Evolutionary conservation across 202 grass and related monocot species (phyloP).

Genomic region (Bolboschoenoplectus hybrid): DNA sequence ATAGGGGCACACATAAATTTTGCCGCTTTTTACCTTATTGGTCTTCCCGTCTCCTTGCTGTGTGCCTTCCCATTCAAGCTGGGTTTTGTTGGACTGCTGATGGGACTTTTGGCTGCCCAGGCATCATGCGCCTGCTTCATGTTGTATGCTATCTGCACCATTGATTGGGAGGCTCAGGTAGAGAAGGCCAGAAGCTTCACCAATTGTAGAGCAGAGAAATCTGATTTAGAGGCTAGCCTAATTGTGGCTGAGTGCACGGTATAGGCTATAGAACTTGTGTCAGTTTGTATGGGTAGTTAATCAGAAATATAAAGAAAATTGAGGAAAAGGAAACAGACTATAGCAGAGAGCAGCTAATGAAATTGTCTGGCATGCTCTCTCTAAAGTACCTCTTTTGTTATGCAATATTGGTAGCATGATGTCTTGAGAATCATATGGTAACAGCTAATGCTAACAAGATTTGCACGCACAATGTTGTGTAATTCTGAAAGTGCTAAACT

Average conservation of each 20-base stretch:
- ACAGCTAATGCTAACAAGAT: neutral
- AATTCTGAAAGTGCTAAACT: neutral
- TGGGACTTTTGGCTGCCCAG: slow-evolving; percentile 53
- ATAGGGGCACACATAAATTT: slow-evolving; percentile 51
- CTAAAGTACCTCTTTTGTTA: slow-evolving; percentile 32
- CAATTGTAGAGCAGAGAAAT: slow-evolving; percentile 9
- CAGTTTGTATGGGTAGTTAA: slow-evolving; percentile 14
- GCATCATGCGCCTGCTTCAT: slow-evolving; percentile 46
- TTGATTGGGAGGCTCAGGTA: slow-evolving; percentile 49
- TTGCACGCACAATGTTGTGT: neutral
- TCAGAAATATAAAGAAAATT: slow-evolving; percentile 10
- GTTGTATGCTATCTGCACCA: slow-evolving; percentile 37
- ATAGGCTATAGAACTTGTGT: slow-evolving; percentile 23
- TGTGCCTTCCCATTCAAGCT: slow-evolving; percentile 38
- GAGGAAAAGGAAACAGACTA: neutral
- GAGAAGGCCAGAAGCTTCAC: slow-evolving; percentile 41
- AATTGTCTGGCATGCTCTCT: slow-evolving; percentile 29
- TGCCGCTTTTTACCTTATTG: slow-evolving; percentile 45
- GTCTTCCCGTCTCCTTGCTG: slow-evolving; percentile 46
- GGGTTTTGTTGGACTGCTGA: slow-evolving; percentile 45
- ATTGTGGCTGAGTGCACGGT: slow-evolving; percentile 23
- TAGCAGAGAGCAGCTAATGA: slow-evolving; percentile 4
- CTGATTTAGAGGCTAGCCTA: slow-evolving; percentile 38
- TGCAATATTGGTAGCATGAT: slow-evolving; percentile 23
- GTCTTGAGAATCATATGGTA: slow-evolving; percentile 3